Evolutionary conservation across 441 rosid genomes (phyloP), one percentile per base, ranked within the genome.

Genomic region (Brassica balearica): DNA sequence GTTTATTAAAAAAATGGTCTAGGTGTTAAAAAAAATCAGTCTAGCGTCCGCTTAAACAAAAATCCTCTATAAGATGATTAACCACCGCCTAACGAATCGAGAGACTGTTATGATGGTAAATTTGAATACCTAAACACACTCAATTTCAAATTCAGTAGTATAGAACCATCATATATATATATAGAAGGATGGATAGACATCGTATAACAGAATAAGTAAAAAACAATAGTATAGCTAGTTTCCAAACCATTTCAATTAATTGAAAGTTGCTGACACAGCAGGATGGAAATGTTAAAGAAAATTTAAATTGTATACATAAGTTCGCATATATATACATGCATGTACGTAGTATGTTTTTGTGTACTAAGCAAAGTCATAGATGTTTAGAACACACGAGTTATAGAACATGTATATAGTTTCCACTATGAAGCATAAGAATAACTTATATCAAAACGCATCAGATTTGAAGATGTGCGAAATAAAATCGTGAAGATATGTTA

Each of bases 391-490:
- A 46, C 53, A 46, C 53, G 53, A 46, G 53, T 46, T 46, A 46
- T 46, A 48, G 55, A 48, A 48, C 6, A 48, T 48, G 56, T 48
- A 7, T 48, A 48, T 48, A 48, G 5, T 48, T 48, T 48, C 7
- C 17, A 48, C 56, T 12, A 48, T 48, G 56, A 41, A 48, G 17
- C 56, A 48, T 48, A 48, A 48, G 56, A 48, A 48, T 48, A 48
- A 48, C 17, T 48, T 46, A 46, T 12, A 46, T n/a, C 17, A n/a
- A 48, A 2, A 48, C 17, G 17, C 17, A n/a, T 48, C 56, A 48
- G 56, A 48, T 48, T 48, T 48, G 17, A 48, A 48, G 56, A 48
- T 48, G 56, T n/a, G 56, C 56, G 56, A 6, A n/a, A 48, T 48
- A 48, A 48, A 48, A 48, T 48, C 56, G 56, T 4, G 56, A 48